Percentiles rank a stretch among this genome's conserved stretches.
Conservation (phyloP, 768 basidiomycete genomes). For the Pholiota conissans region DNA sequence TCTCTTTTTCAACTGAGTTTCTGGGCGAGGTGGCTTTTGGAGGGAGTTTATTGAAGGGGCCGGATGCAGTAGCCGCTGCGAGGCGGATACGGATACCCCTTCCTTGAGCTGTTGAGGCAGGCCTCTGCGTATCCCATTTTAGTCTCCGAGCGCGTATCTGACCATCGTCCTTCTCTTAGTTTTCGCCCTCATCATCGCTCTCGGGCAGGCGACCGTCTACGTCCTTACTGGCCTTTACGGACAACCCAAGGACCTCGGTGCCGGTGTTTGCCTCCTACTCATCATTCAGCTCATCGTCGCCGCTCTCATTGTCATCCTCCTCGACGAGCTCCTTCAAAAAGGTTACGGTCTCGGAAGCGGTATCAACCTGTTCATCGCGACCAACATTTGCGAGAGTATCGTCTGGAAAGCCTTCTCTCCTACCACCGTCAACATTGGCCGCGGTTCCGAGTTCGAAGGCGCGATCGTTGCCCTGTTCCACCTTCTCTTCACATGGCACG, state of each 20-base stretch:
- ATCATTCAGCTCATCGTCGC: constrained; percentile 96
- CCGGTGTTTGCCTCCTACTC: constrained; percentile 94
- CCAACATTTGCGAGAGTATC: constrained; percentile 99
- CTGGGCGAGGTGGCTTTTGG: too few species aligned
- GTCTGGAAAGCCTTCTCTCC: constrained; percentile 99
- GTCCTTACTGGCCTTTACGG: constrained; percentile 97
- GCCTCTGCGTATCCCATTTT: too few species aligned
- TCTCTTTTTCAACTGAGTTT: not conserved
- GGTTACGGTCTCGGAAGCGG: constrained; percentile 99
- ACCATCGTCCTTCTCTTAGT: too few species aligned
- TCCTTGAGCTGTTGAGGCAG: too few species aligned
- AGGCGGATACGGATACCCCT: too few species aligned
- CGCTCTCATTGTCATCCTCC: constrained; percentile 94
- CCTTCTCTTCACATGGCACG: constrained; percentile 96
- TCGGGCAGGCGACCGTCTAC: constrained; percentile 96
- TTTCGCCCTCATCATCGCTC: constrained; percentile 93
- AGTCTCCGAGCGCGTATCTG: too few species aligned
- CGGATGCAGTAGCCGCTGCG: too few species aligned
- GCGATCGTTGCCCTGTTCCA: constrained; percentile 97
- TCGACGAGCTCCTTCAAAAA: constrained; percentile 98
- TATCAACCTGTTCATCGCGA: constrained; percentile 98
- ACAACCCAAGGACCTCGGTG: constrained; percentile 88
- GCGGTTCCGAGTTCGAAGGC: constrained; percentile 97
- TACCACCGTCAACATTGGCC: constrained; percentile 96
- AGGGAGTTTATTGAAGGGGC: too few species aligned